Base-by-base conservation (phyloP, 306 rosid species). In the Nissolia schottii region DNA sequence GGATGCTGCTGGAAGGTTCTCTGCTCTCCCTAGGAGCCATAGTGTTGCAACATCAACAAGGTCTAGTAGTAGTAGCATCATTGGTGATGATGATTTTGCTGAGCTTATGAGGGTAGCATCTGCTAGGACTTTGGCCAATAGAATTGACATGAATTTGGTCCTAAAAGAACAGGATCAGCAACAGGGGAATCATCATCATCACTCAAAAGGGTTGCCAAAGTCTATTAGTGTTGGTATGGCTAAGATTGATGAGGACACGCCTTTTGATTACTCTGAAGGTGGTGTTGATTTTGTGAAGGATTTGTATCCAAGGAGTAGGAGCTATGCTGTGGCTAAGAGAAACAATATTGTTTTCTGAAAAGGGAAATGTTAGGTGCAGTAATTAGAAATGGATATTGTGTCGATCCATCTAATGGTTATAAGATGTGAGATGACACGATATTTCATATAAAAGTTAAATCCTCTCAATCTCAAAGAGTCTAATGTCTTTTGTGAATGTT, bases 31-130 rank as follows among this genome's bases (percentile, higher is more conserved):
- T 2, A 89, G 88, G 69, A 87, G 91, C 67, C 78, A 57, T 60
- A 91, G 96, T 38, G 77, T 24, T 0, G 84, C 83, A 28, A 31
- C 89, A 1, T 11, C 86, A 0, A 67, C 78, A 7, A 68, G 79
- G 77, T 55, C 80, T 6, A 46, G 23, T 3, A 73, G 41, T 0
- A 9, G 2, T n/a, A n/a, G n/a, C n/a, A n/a, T n/a, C n/a, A n/a
- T n/a, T n/a, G n/a, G n/a, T 13, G 87, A 91, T 11, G 87, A 91
- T 0, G 97, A 89, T 63, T 87, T 64, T 14, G 70, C 85, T 1
- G 96, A 89, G 75, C 91, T 91, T 0, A 35, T 91, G 8, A 86
- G 97, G 24, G 96, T 88, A 9, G 96, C 97, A 1, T 91, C 97
- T 4, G 90, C 88, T 0, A 84, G 87, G 32, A 82, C 82, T 32